A percentile compares a stretch with the other conserved stretches of the same genome.
phyloP scores from a whole-genome alignment of 805 yeast genomes.

The Saturnispora dispora region DNA sequence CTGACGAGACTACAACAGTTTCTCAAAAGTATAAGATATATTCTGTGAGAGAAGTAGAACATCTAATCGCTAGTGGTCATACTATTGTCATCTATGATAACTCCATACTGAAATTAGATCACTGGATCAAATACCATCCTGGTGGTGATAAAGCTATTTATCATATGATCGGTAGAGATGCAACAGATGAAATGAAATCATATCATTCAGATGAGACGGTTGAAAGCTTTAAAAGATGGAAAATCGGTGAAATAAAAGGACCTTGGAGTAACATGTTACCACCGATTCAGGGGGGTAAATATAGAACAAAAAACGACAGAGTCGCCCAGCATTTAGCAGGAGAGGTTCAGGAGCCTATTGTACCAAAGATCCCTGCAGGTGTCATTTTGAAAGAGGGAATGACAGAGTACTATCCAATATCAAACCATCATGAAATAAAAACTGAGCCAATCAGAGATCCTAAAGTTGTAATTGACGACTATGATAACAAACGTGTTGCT shows the following conservation, averaged over 20 bases:
- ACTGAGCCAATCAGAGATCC: conserved; percentile 43
- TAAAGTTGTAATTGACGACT: conserved; percentile 41
- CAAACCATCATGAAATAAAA: background rate
- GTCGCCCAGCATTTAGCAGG: conserved; percentile 28
- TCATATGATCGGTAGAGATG: conserved; percentile 85
- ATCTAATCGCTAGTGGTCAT: conserved; percentile 56
- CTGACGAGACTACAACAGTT: background rate
- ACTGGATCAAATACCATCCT: conserved; percentile 71
- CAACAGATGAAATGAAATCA: conserved; percentile 84
- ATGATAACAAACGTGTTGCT: conserved; percentile 46
- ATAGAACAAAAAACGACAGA: conserved; percentile 22
- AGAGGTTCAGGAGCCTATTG: conserved; percentile 32
- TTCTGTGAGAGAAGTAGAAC: conserved; percentile 41
- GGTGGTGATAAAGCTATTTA: conserved; percentile 82
- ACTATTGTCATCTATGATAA: conserved; percentile 58
- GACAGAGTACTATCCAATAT: conserved; percentile 29
- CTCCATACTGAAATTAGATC: conserved; percentile 53
- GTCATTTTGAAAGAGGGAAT: conserved; percentile 33
- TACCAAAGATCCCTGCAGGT: conserved; percentile 46
- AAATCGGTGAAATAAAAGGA: conserved; percentile 53
- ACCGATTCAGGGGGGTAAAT: conserved; percentile 78
- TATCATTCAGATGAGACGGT: conserved; percentile 62
- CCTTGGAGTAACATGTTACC: conserved; percentile 73
- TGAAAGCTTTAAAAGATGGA: conserved; percentile 42
- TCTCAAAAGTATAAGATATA: conserved; percentile 16